phyloP scores from a whole-genome alignment of 352 stramenopile species.

The Phytopythium chamaehyphon region DNA sequence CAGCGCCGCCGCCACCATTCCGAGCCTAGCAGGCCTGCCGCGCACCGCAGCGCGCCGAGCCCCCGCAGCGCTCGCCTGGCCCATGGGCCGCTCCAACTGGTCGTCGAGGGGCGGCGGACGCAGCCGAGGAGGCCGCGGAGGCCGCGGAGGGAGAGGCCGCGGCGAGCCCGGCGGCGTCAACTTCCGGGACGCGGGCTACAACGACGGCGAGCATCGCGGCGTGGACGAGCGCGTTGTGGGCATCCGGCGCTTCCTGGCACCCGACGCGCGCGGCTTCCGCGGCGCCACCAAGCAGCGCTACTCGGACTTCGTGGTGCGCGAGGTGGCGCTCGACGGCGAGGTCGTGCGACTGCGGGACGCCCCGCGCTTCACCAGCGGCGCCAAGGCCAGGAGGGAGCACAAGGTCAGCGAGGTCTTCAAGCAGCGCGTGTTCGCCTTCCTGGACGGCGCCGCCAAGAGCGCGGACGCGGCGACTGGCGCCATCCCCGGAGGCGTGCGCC shows the following conservation, averaged over 20 bases:
- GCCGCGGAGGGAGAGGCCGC: conserved; percentile 13
- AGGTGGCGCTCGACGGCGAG: conserved; percentile 56
- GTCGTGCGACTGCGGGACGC: conserved; percentile 67
- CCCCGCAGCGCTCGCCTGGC: not conserved
- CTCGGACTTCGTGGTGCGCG: conserved; percentile 90
- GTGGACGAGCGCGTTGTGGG: conserved; percentile 74
- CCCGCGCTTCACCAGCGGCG: conserved; percentile 32
- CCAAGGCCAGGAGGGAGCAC: conserved; percentile 31
- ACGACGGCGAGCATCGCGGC: conserved; percentile 66
- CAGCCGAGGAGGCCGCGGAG: conserved; percentile 14
- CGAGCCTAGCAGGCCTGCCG: not conserved
- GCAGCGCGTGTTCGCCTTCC: conserved; percentile 57
- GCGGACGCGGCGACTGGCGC: conserved; percentile 7
- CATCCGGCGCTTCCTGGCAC: conserved; percentile 62
- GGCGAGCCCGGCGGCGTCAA: conserved; percentile 15
- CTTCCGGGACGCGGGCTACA: conserved; percentile 68
- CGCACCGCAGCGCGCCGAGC: not conserved
- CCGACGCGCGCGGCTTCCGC: conserved; percentile 70
- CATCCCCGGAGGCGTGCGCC: conserved; percentile 31
- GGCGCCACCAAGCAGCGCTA: conserved; percentile 88
- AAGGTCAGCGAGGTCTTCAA: conserved; percentile 81
- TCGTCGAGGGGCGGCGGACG: conserved; percentile 20
- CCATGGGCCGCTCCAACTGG: conserved; percentile 8
- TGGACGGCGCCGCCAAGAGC: conserved; percentile 38
- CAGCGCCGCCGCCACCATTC: conserved; percentile 1